Evolutionary conservation across 495 filamentous ascomycete species (phyloP).

Genomic region (Neurospora sp.): DNA sequence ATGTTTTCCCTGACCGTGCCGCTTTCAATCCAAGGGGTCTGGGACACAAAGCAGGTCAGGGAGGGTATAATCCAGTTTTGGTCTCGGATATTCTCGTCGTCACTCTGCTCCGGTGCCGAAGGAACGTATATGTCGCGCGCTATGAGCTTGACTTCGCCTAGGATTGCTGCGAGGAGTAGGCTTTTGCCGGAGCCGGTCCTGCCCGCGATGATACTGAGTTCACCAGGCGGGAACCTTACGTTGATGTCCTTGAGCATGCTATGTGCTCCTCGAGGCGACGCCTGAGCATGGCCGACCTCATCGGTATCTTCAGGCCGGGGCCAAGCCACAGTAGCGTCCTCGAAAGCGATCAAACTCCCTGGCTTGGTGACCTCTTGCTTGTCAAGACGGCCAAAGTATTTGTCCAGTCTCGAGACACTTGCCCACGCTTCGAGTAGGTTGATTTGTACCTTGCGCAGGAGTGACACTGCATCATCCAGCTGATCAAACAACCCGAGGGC

Average conservation of each 20-base stretch:
- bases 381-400: slow-evolving; percentile 16
- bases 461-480: slow-evolving; percentile 15
- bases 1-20: slow-evolving; percentile 47
- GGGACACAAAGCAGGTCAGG: slow-evolving; percentile 51
- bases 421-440: slow-evolving; percentile 19
- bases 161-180: slow-evolving; percentile 44
- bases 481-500: slow-evolving; percentile 21
- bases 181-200: slow-evolving; percentile 51
- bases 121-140: slow-evolving; percentile 35
- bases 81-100: slow-evolving; percentile 16
- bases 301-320: slow-evolving; percentile 12
- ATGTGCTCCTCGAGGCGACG: slow-evolving; percentile 9
- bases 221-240: slow-evolving; percentile 45
- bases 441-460: slow-evolving; percentile 13
- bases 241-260: slow-evolving; percentile 40
- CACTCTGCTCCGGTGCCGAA: slow-evolving; percentile 17
- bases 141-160: slow-evolving; percentile 45
- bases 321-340: slow-evolving; percentile 21
- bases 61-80: slow-evolving; percentile 52
- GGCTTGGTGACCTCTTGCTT: slow-evolving; percentile 9
- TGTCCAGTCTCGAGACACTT: slow-evolving; percentile 16
- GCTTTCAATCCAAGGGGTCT: slow-evolving; percentile 49
- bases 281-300: slow-evolving; percentile 6
- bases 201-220: slow-evolving; percentile 49
- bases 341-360: slow-evolving; percentile 9